phyloP scores from a whole-genome alignment of 225 moss, liverwort and hornwort species.

The Ulota crispa region DNA sequence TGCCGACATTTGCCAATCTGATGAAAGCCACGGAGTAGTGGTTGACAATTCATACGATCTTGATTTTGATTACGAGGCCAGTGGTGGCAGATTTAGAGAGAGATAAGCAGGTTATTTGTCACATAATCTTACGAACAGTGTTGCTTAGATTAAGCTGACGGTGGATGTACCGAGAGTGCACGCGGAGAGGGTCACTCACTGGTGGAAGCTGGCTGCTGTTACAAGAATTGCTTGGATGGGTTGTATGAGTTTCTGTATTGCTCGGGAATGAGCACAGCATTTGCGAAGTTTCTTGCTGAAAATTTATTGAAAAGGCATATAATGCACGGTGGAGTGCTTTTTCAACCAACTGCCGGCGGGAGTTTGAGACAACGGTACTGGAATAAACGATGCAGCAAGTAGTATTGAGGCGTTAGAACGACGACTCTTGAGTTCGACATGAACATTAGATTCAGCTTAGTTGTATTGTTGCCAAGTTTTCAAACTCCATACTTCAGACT shows the following conservation, averaged over 20 bases:
- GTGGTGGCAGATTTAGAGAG: background rate
- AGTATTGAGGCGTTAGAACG: too few relatives aligned
- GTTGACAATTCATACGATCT: background rate
- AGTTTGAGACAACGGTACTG: background rate
- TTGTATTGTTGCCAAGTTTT: too few relatives aligned
- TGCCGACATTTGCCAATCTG: too few relatives aligned
- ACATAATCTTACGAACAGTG: background rate
- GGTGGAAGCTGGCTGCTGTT: background rate
- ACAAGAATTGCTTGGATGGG: background rate
- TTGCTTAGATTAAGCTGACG: background rate
- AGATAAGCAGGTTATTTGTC: background rate
- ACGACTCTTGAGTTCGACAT: too few relatives aligned
- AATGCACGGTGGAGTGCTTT: background rate
- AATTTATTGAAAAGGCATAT: background rate
- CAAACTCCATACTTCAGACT: too few relatives aligned
- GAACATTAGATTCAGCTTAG: too few relatives aligned
- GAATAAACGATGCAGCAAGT: too few relatives aligned
- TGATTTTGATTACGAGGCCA: background rate
- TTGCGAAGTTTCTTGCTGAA: background rate
- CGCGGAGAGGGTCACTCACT: background rate
- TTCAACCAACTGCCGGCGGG: background rate
- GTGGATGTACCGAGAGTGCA: background rate
- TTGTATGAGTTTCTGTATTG: background rate
- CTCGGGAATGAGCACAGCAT: background rate
- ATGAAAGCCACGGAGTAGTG: too few relatives aligned